Evolutionary conservation across 1,284 basidiomycete species (phyloP), one percentile per base, ranked within the genome.

Genomic region (Laetiporus sulphureus): DNA sequence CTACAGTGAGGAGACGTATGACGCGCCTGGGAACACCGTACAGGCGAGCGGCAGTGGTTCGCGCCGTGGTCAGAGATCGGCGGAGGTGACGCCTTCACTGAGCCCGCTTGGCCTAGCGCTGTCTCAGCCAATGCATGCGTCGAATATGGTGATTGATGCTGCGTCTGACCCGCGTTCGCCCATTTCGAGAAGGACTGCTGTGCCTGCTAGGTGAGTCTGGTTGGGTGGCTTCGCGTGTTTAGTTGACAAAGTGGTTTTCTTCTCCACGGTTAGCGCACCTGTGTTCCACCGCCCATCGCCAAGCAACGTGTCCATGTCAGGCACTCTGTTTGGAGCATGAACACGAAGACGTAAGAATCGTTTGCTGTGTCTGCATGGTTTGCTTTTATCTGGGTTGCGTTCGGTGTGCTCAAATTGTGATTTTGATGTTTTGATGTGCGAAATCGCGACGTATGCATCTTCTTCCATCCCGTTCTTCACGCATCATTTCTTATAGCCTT

Each of bases 161-260:
- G 35, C 35, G 22, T 42, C 48, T 36, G 59, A 61, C 40, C 58
- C 58, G 31, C 57, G 58, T n/a, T 60, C 58, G 23, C 59, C 59
- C 3, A 40, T 60, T 20, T 42, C 49, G 6, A 21, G 46, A 16
- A 44, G 44, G 15, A 52, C 51, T 13, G 30, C 42, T 20, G 41
- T 60, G 3, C 54, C 54, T 7, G 40, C 48, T 6, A 48, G 45
- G 53, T 21, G 22, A 30, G 4, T 15, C 15, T 8, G 22, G 25
- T 27, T 27, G 25, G 25, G 25, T 27, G 11, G 29, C 38, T 40
- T n/a, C n/a, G n/a, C n/a, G n/a, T n/a, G n/a, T n/a, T n/a, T n/a
- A n/a, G n/a, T n/a, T n/a, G 3, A 35, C 32, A 8, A 24, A 16
- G 23, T 21, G 18, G 22, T 18, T 15, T 13, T 29, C 20, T 27